A percentile compares a stretch with the other conserved stretches of the same genome.
These are phyloP conservation scores for Boletus pseudopeckii DNA, from an alignment of 768 basidiomycete genomes.

Conservation along the genomic window DNA sequence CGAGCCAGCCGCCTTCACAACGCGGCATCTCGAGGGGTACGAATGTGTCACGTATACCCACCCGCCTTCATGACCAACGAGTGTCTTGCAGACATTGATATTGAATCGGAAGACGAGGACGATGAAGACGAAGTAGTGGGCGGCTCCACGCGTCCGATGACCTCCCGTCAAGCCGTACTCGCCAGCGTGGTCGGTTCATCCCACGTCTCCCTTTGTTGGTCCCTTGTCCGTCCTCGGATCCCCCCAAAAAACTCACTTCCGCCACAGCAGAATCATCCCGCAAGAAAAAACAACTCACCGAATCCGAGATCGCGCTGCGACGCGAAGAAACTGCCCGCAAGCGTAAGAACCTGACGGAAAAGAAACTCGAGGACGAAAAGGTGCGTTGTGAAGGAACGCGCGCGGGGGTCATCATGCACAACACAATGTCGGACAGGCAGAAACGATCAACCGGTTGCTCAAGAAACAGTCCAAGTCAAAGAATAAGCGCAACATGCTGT, in stretches of 20 bases:
- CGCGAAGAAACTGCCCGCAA: constrained; percentile 82
- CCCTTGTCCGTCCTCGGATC: not conserved
- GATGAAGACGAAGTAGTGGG: not conserved
- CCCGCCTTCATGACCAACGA: not conserved
- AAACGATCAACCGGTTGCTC: constrained; percentile 85
- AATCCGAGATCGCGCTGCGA: constrained; percentile 67
- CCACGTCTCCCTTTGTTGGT: not conserved
- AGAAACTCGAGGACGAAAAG: constrained; percentile 38
- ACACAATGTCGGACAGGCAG: constrained; percentile 46
- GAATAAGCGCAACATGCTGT: constrained; percentile 51
- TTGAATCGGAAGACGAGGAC: not conserved
- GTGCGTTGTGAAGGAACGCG: constrained; percentile 31
- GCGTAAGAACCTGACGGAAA: constrained; percentile 55
- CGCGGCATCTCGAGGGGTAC: constrained; percentile 27
- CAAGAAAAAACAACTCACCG: constrained; percentile 62
- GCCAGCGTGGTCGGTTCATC: not conserved
- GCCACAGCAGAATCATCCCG: not conserved
- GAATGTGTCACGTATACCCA: not conserved
- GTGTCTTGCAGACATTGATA: not conserved
- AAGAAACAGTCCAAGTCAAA: constrained; percentile 78
- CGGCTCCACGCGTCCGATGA: not conserved
- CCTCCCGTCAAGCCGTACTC: not conserved
- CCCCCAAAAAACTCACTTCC: not conserved
- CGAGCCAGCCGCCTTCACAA: constrained; percentile 23
- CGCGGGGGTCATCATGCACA: not conserved